Conservation (phyloP, 768 basidiomycete species). For the Cyathus striatus region DNA sequence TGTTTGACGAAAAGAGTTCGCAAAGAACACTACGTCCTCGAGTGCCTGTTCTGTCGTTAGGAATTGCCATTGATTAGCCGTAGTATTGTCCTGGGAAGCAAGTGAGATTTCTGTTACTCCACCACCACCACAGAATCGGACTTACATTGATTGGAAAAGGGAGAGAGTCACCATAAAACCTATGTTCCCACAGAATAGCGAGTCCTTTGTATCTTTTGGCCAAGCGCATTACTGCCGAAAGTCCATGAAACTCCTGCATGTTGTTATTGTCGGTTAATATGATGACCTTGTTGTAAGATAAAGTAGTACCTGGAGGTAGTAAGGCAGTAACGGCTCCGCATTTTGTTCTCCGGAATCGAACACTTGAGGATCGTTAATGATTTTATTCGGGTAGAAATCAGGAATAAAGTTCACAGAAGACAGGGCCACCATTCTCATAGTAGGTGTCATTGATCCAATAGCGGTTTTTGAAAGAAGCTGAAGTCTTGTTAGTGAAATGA, state of each 20-base stretch:
- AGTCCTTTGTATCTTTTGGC: conserved; percentile 41
- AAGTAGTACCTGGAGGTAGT: conserved; percentile 34
- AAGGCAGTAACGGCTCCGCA: conserved; percentile 40
- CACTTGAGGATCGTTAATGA: conserved; percentile 18
- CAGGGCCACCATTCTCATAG: conserved; percentile 41
- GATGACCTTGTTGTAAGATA: neutral
- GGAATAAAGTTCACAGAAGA: conserved; percentile 30
- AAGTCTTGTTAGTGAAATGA: conserved; percentile 31
- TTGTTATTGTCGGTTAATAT: neutral
- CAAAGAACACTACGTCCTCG: conserved; percentile 45
- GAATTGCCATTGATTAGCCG: conserved; percentile 39
- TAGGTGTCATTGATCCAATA: conserved; percentile 47
- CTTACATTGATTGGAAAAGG: conserved; percentile 43
- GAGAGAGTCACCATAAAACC: conserved; percentile 41
- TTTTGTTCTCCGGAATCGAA: conserved; percentile 50
- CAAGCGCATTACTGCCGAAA: conserved; percentile 41
- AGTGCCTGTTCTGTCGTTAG: conserved; percentile 45
- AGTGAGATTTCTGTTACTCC: neutral
- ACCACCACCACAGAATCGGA: too few species aligned
- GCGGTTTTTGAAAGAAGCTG: conserved; percentile 35
- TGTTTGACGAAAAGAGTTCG: conserved; percentile 27
- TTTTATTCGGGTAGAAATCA: neutral
- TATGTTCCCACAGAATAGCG: conserved; percentile 47
- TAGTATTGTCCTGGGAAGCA: conserved; percentile 33
- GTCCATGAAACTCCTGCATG: conserved; percentile 39